Percentiles rank a stretch among this genome's conserved stretches.
Evolutionary conservation across 2,329 filamentous ascomycete genomes (phyloP).

Genomic region (Penicillium expansum): DNA sequence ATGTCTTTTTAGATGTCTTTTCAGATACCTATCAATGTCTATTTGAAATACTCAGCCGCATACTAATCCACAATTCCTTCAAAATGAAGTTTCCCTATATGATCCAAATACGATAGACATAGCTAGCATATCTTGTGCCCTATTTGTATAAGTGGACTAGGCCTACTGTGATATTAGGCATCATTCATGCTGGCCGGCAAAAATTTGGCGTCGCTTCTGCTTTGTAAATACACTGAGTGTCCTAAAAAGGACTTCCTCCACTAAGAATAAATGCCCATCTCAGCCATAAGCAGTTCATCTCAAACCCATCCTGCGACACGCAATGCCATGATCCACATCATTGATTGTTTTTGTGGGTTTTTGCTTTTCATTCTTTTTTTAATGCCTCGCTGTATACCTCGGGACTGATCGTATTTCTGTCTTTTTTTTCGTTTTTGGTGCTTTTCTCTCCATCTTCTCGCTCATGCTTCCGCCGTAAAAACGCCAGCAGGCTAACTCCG

Average conservation of each 20-base stretch:
- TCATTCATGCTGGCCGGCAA: not conserved
- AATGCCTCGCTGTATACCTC: not conserved
- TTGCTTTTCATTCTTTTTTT: not conserved
- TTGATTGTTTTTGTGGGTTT: not conserved
- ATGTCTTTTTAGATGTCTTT: no score
- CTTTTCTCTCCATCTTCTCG: not conserved
- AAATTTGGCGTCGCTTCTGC: not conserved
- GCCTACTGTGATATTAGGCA: not conserved
- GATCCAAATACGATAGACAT: not conserved
- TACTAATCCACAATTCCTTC: not conserved
- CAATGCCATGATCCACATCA: not conserved
- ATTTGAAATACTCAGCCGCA: not conserved
- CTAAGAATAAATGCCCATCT: not conserved
- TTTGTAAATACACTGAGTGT: not conserved
- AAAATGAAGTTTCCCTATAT: not conserved
- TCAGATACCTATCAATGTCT: not conserved
- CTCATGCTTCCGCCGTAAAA: not conserved
- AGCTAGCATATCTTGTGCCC: no score
- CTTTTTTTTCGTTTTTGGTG: not conserved
- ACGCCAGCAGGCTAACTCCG: not conserved
- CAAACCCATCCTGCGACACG: not conserved
- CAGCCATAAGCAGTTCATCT: not conserved
- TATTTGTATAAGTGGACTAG: not conserved
- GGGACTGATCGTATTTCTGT: not conserved
- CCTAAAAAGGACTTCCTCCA: not conserved